Evolutionary conservation across 495 filamentous ascomycete species (phyloP).

Genomic region (Elaphomyces granulatus): DNA sequence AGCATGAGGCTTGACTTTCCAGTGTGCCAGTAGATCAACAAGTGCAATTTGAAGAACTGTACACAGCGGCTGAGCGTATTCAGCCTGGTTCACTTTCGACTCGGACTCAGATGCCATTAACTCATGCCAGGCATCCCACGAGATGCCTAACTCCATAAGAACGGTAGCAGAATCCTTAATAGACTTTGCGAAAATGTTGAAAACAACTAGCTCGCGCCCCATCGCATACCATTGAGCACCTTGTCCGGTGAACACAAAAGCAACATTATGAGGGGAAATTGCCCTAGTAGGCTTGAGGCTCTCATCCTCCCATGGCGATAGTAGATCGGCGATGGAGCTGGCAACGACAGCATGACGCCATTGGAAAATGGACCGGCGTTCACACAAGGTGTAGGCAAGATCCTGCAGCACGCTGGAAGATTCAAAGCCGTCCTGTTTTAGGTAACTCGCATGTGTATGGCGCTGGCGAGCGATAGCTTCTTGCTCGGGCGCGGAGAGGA

Average conservation of each 20-base stretch:
- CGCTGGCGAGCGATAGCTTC: slow-evolving; percentile 6
- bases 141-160: slow-evolving; percentile 4
- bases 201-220: slow-evolving; percentile 18
- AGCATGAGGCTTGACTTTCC: slow-evolving; percentile 10
- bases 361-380: slow-evolving; percentile 14
- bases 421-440: no score
- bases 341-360: slow-evolving; percentile 16
- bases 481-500: slow-evolving; percentile 9
- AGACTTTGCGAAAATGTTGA: slow-evolving; percentile 2
- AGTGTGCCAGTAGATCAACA: slow-evolving; percentile 11
- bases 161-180: slow-evolving; percentile 6
- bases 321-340: slow-evolving; percentile 4
- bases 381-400: slow-evolving; percentile 22
- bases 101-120: not conserved
- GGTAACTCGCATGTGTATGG: not conserved
- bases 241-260: slow-evolving; percentile 23
- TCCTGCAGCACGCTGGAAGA: no score
- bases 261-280: slow-evolving; percentile 3
- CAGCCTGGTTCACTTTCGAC: slow-evolving; percentile 8
- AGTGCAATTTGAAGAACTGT: slow-evolving; percentile 23
- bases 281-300: not conserved
- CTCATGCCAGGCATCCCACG: slow-evolving; percentile 9
- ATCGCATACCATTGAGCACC: slow-evolving; percentile 30
- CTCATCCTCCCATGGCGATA: not conserved
- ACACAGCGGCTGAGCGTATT: slow-evolving; percentile 14